phyloP scores from a whole-genome alignment of 352 stramenopile species.

The Phytophthora sansomeana region DNA sequence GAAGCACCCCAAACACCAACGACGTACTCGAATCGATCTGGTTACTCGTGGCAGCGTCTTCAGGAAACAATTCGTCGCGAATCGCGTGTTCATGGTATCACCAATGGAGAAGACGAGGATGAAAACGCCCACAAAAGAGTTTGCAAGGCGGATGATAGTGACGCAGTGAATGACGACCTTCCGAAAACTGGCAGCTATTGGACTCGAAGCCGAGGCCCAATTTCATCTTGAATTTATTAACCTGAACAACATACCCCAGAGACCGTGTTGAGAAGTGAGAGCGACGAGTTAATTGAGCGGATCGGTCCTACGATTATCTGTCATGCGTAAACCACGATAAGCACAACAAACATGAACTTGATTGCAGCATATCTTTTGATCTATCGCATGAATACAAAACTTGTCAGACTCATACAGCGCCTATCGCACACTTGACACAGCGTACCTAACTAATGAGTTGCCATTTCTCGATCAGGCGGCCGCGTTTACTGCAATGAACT shows the following conservation, averaged over 20 bases:
- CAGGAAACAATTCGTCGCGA: slow-evolving; percentile 79
- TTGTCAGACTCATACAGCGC: slow-evolving; percentile 5
- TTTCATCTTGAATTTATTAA: slow-evolving; percentile 21
- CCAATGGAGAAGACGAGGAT: slow-evolving; percentile 49
- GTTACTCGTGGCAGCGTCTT: slow-evolving; percentile 82
- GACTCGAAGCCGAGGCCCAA: slow-evolving; percentile 37
- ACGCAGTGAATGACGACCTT: slow-evolving; percentile 12
- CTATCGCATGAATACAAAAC: slow-evolving; percentile 23
- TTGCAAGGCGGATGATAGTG: slow-evolving; percentile 25
- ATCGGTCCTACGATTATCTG: slow-evolving; percentile 27
- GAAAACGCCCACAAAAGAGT: slow-evolving; percentile 39
- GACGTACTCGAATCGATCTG: slow-evolving; percentile 31
- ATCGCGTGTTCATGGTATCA: slow-evolving; percentile 67
- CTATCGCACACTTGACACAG: neutral
- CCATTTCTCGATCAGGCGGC: slow-evolving; percentile 2
- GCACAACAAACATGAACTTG: slow-evolving; percentile 16
- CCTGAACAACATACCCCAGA: slow-evolving; percentile 21
- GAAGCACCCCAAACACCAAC: slow-evolving; percentile 13
- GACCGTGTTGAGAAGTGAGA: slow-evolving; percentile 9
- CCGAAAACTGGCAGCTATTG: slow-evolving; percentile 16
- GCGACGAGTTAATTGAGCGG: slow-evolving; percentile 14
- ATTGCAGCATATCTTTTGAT: slow-evolving; percentile 24
- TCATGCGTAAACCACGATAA: slow-evolving; percentile 30
- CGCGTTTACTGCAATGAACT: slow-evolving; percentile 1
- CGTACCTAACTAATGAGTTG: slow-evolving; percentile 18